These are phyloP conservation scores for Talaromyces amestolkiae DNA, from an alignment of 2,329 filamentous ascomycete species.

Conservation along the genomic window DNA sequence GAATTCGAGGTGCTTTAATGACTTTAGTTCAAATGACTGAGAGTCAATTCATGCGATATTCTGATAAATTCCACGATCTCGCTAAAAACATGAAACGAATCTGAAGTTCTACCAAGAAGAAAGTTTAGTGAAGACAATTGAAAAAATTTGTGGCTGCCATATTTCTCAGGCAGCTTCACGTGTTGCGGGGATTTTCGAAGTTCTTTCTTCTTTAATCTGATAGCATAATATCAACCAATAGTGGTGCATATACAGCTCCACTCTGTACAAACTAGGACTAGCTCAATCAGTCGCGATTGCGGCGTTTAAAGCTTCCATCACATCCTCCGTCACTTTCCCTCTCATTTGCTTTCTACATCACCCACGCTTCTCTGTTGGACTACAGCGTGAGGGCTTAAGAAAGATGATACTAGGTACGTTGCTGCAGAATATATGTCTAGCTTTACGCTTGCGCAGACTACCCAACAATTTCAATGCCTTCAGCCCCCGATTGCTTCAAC, in stretches of 20 bases:
- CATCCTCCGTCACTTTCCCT: not conserved
- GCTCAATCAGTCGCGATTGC: conserved; percentile 11
- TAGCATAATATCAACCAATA: not conserved
- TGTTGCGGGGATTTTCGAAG: conserved; percentile 11
- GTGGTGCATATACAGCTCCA: not conserved
- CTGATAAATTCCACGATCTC: too few relatives aligned
- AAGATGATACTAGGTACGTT: conserved; percentile 36
- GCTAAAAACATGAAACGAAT: too few relatives aligned
- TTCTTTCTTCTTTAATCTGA: not conserved
- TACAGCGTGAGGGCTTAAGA: not conserved
- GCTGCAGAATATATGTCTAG: not conserved
- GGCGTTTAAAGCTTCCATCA: conserved; percentile 2
- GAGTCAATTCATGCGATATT: not conserved
- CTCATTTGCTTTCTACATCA: not conserved
- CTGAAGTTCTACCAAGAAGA: not conserved
- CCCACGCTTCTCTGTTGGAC: not conserved
- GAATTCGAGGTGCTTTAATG: not conserved
- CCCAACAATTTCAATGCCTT: not conserved
- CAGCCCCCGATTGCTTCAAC: not conserved
- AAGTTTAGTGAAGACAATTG: not conserved
- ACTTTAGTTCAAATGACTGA: not conserved
- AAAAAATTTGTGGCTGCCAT: conserved; percentile 3
- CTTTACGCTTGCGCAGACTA: not conserved
- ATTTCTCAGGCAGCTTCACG: conserved; percentile 3
- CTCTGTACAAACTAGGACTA: not conserved